A percentile compares a stretch with the other conserved stretches of the same genome.
Evolutionary conservation across 2,329 filamentous ascomycete genomes (phyloP).

Genomic region (Neofusicoccum kwambonambiense): DNA sequence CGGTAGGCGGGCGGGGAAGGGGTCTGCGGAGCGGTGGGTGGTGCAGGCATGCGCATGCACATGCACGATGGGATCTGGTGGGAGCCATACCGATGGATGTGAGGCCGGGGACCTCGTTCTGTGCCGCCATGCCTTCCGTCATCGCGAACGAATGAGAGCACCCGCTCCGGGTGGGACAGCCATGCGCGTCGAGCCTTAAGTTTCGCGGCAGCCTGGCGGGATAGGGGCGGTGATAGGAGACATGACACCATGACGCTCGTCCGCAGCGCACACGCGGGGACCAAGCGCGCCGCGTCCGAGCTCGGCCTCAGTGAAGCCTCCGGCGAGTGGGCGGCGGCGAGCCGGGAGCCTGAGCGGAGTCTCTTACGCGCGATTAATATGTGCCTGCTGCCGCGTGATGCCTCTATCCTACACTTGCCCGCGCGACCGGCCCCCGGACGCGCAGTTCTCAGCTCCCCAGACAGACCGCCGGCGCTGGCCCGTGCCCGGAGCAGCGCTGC

Average conservation of each 20-base stretch:
- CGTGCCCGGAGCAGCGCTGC: background rate
- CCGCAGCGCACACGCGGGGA: background rate
- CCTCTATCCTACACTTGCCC: background rate
- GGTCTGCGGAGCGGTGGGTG: background rate
- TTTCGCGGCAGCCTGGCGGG: background rate
- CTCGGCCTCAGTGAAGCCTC: background rate
- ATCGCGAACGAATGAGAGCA: constrained; percentile 6
- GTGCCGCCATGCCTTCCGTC: background rate
- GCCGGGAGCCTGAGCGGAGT: background rate
- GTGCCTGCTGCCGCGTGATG: background rate
- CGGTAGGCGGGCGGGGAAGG: background rate
- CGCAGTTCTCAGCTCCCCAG: background rate
- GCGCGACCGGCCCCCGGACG: background rate
- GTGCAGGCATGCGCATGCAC: background rate
- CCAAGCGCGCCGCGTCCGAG: background rate
- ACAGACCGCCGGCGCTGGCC: background rate
- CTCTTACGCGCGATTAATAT: constrained; percentile 16
- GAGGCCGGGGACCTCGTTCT: background rate
- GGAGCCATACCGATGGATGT: background rate
- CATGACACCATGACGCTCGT: constrained; percentile 3
- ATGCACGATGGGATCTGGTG: background rate
- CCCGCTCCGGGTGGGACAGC: background rate
- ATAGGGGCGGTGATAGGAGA: constrained; percentile 12
- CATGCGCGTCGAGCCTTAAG: background rate
- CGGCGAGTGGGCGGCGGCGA: background rate